phyloP scores from a whole-genome alignment of 345 rosid genomes.

The Cardamine resedifolia region DNA sequence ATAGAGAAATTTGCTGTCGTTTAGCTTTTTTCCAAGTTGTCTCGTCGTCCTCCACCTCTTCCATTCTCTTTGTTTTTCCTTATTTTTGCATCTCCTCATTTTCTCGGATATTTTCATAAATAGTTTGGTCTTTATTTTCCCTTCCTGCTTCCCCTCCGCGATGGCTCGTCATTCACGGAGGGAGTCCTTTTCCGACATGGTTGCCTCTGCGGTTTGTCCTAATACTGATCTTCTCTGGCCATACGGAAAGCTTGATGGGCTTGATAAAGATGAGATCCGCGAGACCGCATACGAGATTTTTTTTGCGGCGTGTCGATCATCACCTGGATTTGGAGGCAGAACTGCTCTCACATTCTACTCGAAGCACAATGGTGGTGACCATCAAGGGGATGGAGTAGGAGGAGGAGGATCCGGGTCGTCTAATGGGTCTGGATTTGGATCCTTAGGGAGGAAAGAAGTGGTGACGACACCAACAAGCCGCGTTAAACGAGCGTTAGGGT shows the following conservation, averaged over 20 bases:
- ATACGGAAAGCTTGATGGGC: constrained; percentile 53
- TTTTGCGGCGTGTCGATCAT: constrained; percentile 79
- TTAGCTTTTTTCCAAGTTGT: constrained; percentile 14
- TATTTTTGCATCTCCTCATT: not conserved
- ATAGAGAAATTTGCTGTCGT: constrained; percentile 10
- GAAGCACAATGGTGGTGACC: constrained; percentile 40
- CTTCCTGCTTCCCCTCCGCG: constrained; percentile 21
- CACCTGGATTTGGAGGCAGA: constrained; percentile 83
- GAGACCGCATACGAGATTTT: constrained; percentile 88
- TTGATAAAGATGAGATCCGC: constrained; percentile 65
- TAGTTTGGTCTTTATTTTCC: not conserved
- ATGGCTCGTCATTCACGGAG: constrained; percentile 55
- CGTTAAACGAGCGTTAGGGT: constrained; percentile 68
- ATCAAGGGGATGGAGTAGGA: constrained; percentile 41
- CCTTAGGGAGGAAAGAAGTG: constrained; percentile 50
- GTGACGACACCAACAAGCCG: constrained; percentile 67
- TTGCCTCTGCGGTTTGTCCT: constrained; percentile 18
- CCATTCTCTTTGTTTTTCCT: constrained; percentile 8
- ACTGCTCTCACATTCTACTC: constrained; percentile 64
- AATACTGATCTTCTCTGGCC: constrained; percentile 71
- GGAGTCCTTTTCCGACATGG: constrained; percentile 42
- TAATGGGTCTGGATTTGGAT: constrained; percentile 29
- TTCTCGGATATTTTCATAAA: not conserved
- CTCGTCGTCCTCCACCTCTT: not conserved
- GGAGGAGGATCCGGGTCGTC: constrained; percentile 32